A percentile compares a stretch with the other conserved stretches of the same genome.
These are phyloP conservation scores for Skeletonema marinoi DNA, from an alignment of 108 stramenopile genomes.

Conservation along the genomic window DNA sequence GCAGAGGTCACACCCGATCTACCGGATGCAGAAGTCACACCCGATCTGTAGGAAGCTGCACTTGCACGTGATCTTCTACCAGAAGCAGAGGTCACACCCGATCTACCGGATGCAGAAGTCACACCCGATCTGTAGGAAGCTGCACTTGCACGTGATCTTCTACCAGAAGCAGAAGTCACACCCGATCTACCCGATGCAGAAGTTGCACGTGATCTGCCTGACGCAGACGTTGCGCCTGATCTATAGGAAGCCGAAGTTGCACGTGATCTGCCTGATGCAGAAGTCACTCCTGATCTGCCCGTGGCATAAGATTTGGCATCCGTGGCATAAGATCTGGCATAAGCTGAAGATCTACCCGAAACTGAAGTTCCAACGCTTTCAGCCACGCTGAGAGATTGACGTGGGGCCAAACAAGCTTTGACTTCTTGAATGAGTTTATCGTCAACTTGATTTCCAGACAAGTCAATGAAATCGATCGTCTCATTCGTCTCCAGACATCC, in stretches of 20 bases:
- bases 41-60: neutral
- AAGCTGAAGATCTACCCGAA: neutral
- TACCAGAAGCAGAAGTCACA: neutral
- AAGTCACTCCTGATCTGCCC: neutral
- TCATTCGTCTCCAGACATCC: slow-evolving; percentile 27
- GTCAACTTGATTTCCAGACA: slow-evolving; percentile 37
- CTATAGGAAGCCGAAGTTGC: too few relatives aligned
- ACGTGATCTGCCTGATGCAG: too few relatives aligned
- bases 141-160: neutral
- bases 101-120: neutral
- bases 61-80: neutral
- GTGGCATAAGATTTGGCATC: neutral
- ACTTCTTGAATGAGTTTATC: slow-evolving; percentile 32
- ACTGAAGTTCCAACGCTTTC: neutral
- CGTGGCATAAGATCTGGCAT: neutral
- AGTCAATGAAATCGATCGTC: slow-evolving; percentile 23
- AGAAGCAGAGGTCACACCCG: neutral
- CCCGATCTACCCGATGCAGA: neutral
- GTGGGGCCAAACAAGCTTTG: neutral
- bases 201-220: neutral
- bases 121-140: neutral
- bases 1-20: neutral
- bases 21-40: neutral
- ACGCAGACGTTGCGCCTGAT: neutral
- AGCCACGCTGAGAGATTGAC: neutral